A percentile compares a stretch with the other conserved stretches of the same genome.
These are phyloP conservation scores for Lichtheimia corymbifera DNA, from an alignment of 371 early-diverging fungal species.

Conservation along the genomic window DNA sequence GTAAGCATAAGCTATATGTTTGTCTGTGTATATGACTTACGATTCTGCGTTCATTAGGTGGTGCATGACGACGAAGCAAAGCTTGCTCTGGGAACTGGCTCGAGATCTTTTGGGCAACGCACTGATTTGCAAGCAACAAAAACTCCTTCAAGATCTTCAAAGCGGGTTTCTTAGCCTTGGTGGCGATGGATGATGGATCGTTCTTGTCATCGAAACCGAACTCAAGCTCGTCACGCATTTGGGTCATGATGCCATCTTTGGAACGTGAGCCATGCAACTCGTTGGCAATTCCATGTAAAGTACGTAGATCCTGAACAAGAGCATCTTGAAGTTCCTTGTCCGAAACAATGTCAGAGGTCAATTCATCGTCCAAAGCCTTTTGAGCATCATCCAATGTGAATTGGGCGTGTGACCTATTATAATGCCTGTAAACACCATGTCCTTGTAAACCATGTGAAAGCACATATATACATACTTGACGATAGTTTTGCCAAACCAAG, in stretches of 20 bases:
- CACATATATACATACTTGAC: constrained; percentile 52
- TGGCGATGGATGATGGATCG: constrained; percentile 2
- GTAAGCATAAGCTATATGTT: neutral
- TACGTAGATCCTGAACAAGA: constrained; percentile 56
- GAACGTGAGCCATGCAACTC: constrained; percentile 68
- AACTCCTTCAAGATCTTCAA: constrained; percentile 61
- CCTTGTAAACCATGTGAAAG: neutral
- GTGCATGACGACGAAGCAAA: constrained; percentile 74
- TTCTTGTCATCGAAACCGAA: constrained; percentile 61
- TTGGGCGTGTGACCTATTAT: constrained; percentile 54
- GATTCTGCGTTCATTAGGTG: constrained; percentile 53
- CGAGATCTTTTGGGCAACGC: constrained; percentile 84
- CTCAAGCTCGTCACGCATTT: constrained; percentile 65
- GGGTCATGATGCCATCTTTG: constrained; percentile 66
- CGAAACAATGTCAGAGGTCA: constrained; percentile 1
- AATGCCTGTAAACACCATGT: neutral
- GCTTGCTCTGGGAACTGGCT: constrained; percentile 79
- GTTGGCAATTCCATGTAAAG: constrained; percentile 78
- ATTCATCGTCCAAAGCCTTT: constrained; percentile 61
- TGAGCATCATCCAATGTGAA: constrained; percentile 91
- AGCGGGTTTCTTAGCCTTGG: constrained; percentile 7
- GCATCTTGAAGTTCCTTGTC: constrained; percentile 4
- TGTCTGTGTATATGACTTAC: constrained; percentile 15
- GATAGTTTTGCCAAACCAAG: constrained; percentile 73
- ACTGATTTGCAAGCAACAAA: constrained; percentile 89